Evolutionary conservation across 2,329 filamentous ascomycete genomes (phyloP).

Genomic region (Cyanodermella asteris): DNA sequence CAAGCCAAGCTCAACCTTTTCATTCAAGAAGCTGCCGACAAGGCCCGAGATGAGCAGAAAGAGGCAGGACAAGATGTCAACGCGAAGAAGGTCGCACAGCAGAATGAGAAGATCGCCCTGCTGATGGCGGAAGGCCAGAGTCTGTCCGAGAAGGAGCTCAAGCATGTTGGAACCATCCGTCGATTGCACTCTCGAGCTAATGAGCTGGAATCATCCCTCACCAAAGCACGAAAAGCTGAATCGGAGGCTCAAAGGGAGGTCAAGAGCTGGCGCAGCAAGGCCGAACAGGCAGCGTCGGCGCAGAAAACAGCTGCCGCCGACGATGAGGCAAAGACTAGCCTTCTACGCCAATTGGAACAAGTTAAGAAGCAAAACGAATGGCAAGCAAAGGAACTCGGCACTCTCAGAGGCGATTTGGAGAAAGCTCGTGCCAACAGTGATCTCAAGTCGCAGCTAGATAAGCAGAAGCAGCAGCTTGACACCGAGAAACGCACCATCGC

Average conservation of each 20-base stretch:
- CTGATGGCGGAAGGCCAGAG: slow-evolving; percentile 85
- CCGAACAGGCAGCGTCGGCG: too few relatives aligned
- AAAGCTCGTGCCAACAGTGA: slow-evolving; percentile 26
- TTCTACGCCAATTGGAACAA: too few relatives aligned
- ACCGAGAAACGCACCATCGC: too few relatives aligned
- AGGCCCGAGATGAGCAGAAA: slow-evolving; percentile 47
- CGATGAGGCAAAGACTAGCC: too few relatives aligned
- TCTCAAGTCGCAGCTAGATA: slow-evolving; percentile 11
- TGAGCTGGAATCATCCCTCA: slow-evolving; percentile 38
- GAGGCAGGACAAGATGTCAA: slow-evolving; percentile 39
- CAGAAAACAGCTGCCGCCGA: too few relatives aligned
- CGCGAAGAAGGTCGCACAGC: slow-evolving; percentile 68
- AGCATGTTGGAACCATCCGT: slow-evolving; percentile 58
- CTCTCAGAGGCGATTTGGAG: too few relatives aligned
- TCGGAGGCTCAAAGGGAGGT: too few relatives aligned
- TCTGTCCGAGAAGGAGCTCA: slow-evolving; percentile 67
- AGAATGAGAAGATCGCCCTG: slow-evolving; percentile 72
- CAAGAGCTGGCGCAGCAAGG: too few relatives aligned
- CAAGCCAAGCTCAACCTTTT: slow-evolving; percentile 82
- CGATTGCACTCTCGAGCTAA: too few relatives aligned
- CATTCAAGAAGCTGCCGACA: slow-evolving; percentile 54
- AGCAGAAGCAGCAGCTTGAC: slow-evolving; percentile 5
- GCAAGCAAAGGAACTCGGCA: slow-evolving; percentile 39
- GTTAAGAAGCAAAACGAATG: slow-evolving; percentile 35
- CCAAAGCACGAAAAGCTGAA: slow-evolving; percentile 29